Base-by-base conservation (phyloP, 2,329 filamentous ascomycete species). In the Aspergillus luchuensis region DNA sequence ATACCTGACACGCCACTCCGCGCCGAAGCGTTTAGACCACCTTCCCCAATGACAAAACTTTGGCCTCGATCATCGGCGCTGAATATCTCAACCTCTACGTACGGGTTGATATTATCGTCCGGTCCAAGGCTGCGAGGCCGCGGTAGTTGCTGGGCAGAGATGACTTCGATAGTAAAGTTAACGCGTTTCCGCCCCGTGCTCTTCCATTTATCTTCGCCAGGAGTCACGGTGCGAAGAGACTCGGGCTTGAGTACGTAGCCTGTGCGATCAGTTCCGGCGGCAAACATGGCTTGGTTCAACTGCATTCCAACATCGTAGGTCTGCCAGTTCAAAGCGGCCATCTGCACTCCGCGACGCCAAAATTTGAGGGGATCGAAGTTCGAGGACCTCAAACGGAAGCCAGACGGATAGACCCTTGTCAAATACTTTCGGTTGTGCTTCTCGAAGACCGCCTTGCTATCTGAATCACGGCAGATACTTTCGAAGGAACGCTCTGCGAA, bases 301-400 rank as follows among this genome's bases (percentile, higher is more conserved):
- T 98, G 94, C 86, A 97, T 95, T 49, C 93, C 92, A 17, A 96
- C 84, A 72, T 98, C 95, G 71, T 96, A 97, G 0, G 93, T 98
- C 78, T 99, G 95, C 94, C 95, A 98, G 78, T 99, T 99, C 64
- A 98, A 83, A 0, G 95, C 95, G 13, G 91, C 92, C 94, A 99
- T 98, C 78, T 99, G 95, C 17, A 97, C 95, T 33, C 95, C 95
- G 47, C 92, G 89, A 55, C 94, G 89, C 95, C 95, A 99, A 74
- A 95, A 96, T 63, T 89, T 88, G 65, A 97, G 85, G 1, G 95
- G 95, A 70, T 97, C 92, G 71, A 97, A 98, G 78, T 99, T 99
- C 68, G 90, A 91, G 0, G 95, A 98, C 36, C 87, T 87, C 59
- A 98, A 83, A 28, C 95, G 89, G 68, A 87, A 88, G 39, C 87